Evolutionary conservation across 1,139 yeast genomes (phyloP).

Genomic region (Yamadazyma membranifaciens): DNA sequence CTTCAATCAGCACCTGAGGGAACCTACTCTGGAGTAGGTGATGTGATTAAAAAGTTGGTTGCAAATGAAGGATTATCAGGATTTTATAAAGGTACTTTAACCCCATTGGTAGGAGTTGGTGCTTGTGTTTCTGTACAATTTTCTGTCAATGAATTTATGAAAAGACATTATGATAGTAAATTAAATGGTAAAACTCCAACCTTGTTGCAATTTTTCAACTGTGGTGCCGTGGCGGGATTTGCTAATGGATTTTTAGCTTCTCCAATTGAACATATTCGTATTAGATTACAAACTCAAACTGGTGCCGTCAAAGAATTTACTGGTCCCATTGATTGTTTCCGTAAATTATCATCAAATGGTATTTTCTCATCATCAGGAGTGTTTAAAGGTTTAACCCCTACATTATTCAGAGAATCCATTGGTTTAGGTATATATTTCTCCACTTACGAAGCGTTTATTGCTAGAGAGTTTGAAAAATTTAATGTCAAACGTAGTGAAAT

Average conservation of each 20-base stretch:
- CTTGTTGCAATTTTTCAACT: constrained; percentile 62
- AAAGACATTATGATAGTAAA: constrained; percentile 57
- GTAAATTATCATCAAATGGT: constrained; percentile 54
- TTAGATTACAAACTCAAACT: constrained; percentile 83
- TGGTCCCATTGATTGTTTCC: constrained; percentile 82
- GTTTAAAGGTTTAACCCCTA: constrained; percentile 77
- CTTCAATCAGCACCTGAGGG: constrained; percentile 84
- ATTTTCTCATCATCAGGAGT: constrained; percentile 45
- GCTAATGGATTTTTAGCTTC: constrained; percentile 86
- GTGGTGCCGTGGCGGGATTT: constrained; percentile 88
- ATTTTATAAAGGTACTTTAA: constrained; percentile 84
- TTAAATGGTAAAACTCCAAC: constrained; percentile 41
- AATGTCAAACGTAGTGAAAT: constrained; percentile 25
- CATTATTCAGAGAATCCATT: constrained; percentile 76
- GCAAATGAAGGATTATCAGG: constrained; percentile 76
- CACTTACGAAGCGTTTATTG: constrained; percentile 82
- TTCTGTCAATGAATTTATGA: constrained; percentile 93
- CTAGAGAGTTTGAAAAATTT: constrained; percentile 53
- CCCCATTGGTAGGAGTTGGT: constrained; percentile 89
- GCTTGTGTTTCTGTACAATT: constrained; percentile 82
- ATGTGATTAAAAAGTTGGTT: constrained; percentile 68
- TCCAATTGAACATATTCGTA: constrained; percentile 92
- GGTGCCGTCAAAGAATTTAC: constrained; percentile 44
- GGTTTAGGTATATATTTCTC: constrained; percentile 90
- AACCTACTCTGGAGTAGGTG: constrained; percentile 69